phyloP scores from a whole-genome alignment of 257 asterid genomes.

The Salvia miltiorrhiza region DNA sequence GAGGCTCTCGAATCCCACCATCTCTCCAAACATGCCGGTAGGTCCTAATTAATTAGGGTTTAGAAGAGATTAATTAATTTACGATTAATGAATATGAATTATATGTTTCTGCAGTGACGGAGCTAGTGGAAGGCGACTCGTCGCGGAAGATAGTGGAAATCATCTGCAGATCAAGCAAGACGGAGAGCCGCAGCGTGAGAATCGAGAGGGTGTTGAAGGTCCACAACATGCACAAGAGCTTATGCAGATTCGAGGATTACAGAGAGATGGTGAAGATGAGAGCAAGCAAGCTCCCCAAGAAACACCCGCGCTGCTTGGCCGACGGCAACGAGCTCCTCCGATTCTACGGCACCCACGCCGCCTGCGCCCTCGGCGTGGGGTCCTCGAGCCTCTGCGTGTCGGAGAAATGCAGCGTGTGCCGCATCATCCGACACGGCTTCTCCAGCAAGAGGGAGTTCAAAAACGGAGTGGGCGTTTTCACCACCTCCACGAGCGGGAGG shows the following conservation, averaged over 20 bases:
- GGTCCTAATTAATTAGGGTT: too few relatives aligned
- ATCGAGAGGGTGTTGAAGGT: constrained; percentile 72
- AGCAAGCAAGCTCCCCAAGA: constrained; percentile 72
- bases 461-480: constrained; percentile 74
- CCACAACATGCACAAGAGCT: constrained; percentile 69
- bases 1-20: constrained; percentile 86
- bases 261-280: constrained; percentile 67
- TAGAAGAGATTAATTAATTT: too few relatives aligned
- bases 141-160: constrained; percentile 88
- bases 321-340: constrained; percentile 87
- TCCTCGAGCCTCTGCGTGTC: constrained; percentile 66
- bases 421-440: constrained; percentile 66
- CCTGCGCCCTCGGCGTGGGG: constrained; percentile 77
- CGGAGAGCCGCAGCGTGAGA: constrained; percentile 54
- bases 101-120: constrained; percentile 91
- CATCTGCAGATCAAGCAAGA: constrained; percentile 67
- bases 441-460: constrained; percentile 51
- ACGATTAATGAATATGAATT: too few relatives aligned
- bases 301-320: constrained; percentile 88
- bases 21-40: constrained; percentile 62
- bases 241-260: constrained; percentile 72
- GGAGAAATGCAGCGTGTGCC: constrained; percentile 69
- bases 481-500: constrained; percentile 78
- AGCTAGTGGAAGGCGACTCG: constrained; percentile 86
- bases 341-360: constrained; percentile 65